These are phyloP conservation scores for Xylariaceae sp. DNA, from an alignment of 2,329 filamentous ascomycete genomes.

Conservation along the genomic window DNA sequence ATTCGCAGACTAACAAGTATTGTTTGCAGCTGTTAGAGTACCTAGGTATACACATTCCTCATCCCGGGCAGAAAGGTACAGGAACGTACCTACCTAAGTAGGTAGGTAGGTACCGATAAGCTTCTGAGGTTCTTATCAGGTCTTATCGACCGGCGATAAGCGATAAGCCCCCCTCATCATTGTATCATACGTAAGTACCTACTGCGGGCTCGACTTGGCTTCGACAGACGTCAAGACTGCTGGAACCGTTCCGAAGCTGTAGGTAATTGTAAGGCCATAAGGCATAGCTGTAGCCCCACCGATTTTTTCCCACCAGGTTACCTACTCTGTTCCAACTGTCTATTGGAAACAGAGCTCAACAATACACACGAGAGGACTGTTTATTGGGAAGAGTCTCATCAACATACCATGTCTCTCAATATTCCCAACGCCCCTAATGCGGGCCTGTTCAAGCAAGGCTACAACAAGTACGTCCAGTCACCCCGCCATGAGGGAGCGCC, in stretches of 20 bases:
- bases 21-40: too few relatives aligned
- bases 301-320: conserved; percentile 20
- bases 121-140: background rate
- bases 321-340: background rate
- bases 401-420: conserved; percentile 87
- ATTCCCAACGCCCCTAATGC: conserved; percentile 92
- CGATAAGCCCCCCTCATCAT: background rate
- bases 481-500: conserved; percentile 23
- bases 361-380: background rate
- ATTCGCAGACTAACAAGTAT: too few relatives aligned
- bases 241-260: background rate
- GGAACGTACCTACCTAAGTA: background rate
- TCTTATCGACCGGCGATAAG: background rate
- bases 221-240: background rate
- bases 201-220: background rate
- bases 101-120: background rate
- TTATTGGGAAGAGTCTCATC: background rate
- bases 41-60: too few relatives aligned
- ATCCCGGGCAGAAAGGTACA: too few relatives aligned
- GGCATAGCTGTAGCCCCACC: conserved; percentile 17
- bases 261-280: background rate
- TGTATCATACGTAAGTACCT: background rate
- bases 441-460: conserved; percentile 91
- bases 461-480: conserved; percentile 68
- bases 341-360: conserved; percentile 2